Evolutionary conservation across 2,329 filamentous ascomycete genomes (phyloP), one percentile per base, ranked within the genome.

Genomic region (Aspergillus novoparasiticus): DNA sequence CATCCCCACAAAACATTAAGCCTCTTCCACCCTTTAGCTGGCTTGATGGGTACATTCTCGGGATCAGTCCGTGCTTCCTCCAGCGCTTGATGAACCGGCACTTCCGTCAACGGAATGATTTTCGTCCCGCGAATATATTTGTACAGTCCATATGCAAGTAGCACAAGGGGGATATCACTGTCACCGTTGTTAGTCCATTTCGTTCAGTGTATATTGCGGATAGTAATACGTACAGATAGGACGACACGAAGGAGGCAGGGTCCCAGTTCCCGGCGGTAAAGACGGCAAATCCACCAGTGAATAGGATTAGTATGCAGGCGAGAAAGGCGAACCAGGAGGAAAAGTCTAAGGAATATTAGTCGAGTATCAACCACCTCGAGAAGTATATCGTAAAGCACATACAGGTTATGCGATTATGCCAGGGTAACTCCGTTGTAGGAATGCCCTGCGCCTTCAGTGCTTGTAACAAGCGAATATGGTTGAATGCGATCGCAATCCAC

Each of bases 221-320:
- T 5, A 45, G 36, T 4, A 23, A 2, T 0, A 90, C 79, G 78
- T 83, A 89, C 84, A 90, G 70, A 64, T 90, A 90, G 0, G 86
- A 83, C 0, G 87, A 88, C 1, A 89, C 82, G 66, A 90, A 90
- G 1, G 76, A 79, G 23, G 82, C 82, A 0, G 85, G 71, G 60
- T 84, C 79, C 86, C 87, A 89, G 62, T 86, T 84, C 2, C 87
- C 87, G 41, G 76, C 76, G 1, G 86, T 87, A 63, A 90, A 90
- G 4, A 87, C 85, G 2, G 79, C 45, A 68, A 93, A 93, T 0
- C 90, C 90, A 43, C 87, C 86, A 4, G 90, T 93, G 46, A 93
- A 80, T 4, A 93, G 78, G 64, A 92, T 89, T 46, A 90, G 75
- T 32, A 88, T 79, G 71, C 84, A 86, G 66, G 89, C 85, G 64